phyloP scores from a whole-genome alignment of 345 rosid genomes.

The Heritiera littoralis region DNA sequence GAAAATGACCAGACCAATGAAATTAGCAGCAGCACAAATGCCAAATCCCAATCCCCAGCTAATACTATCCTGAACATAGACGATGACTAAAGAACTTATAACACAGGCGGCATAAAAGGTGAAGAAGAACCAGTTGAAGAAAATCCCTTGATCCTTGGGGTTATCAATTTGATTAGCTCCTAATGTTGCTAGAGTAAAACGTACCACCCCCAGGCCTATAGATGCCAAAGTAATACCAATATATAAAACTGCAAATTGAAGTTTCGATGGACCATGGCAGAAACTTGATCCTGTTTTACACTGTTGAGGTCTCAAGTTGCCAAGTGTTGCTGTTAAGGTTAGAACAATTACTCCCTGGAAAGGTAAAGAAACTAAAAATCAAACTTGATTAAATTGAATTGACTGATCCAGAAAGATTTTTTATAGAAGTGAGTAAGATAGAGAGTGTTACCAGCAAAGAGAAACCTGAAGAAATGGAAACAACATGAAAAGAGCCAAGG shows the following conservation, averaged over 20 bases:
- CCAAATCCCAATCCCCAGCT: conserved; percentile 38
- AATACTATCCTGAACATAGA: conserved; percentile 27
- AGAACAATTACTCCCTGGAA: conserved; percentile 26
- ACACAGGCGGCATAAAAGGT: conserved; percentile 1
- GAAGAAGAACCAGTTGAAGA: conserved; percentile 34
- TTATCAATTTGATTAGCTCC: conserved; percentile 32
- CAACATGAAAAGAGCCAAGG: conserved; percentile 25
- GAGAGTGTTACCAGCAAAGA: conserved; percentile 29
- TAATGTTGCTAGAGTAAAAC: conserved; percentile 31
- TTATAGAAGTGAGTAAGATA: too few species aligned
- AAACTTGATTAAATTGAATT: background rate
- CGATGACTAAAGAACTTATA: conserved; percentile 14
- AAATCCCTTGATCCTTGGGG: conserved; percentile 17
- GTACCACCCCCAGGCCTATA: conserved; percentile 24
- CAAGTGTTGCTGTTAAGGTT: conserved; percentile 18
- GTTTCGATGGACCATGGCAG: conserved; percentile 19
- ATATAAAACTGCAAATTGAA: conserved; percentile 23
- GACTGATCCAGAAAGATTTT: background rate
- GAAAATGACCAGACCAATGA: conserved; percentile 16
- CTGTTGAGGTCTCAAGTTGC: conserved; percentile 18
- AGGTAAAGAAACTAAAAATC: too few species aligned
- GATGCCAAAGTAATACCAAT: conserved; percentile 14
- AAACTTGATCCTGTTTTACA: conserved; percentile 13
- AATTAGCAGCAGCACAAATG: conserved; percentile 17
- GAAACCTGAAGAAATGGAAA: conserved; percentile 16